These are phyloP conservation scores for Hypericum androsaemum DNA, from an alignment of 345 rosid genomes.

Conservation along the genomic window DNA sequence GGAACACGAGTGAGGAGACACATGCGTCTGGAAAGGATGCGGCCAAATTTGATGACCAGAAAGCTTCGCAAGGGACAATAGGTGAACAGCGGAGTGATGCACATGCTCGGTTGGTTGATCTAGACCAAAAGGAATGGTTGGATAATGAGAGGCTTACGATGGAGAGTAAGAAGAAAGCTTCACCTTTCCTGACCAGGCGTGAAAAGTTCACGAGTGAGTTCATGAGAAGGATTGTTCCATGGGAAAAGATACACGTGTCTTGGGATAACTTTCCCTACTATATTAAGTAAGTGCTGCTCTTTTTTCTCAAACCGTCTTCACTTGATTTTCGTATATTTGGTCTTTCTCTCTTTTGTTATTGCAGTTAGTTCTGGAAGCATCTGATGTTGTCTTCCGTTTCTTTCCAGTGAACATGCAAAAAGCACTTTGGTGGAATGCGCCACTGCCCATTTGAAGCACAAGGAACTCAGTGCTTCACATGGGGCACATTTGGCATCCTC, in stretches of 20 bases:
- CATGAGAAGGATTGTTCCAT: constrained; percentile 68
- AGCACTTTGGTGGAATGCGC: constrained; percentile 77
- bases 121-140: constrained; percentile 93
- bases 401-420: constrained; percentile 59
- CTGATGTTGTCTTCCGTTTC: constrained; percentile 8
- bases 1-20: constrained; percentile 66
- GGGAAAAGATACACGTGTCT: constrained; percentile 85
- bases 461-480: constrained; percentile 37
- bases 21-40: constrained; percentile 40
- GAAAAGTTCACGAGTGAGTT: constrained; percentile 78
- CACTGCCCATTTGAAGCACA: constrained; percentile 71
- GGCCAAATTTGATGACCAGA: constrained; percentile 35
- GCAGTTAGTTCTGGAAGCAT: constrained; percentile 1
- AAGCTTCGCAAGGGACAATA: constrained; percentile 20
- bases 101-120: constrained; percentile 74
- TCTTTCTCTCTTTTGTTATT: not conserved
- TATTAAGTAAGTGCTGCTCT: constrained; percentile 53
- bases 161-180: constrained; percentile 70
- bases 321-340: not conserved
- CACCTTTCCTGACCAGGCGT: constrained; percentile 55
- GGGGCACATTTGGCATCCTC: constrained; percentile 81
- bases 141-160: constrained; percentile 58
- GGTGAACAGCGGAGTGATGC: constrained; percentile 30
- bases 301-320: constrained; percentile 5
- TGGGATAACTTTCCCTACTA: constrained; percentile 92